Percentiles rank a stretch among this genome's conserved stretches.
These are phyloP conservation scores for Saussurea involucrata DNA, from an alignment of 129 eudicot species.

Conservation along the genomic window DNA sequence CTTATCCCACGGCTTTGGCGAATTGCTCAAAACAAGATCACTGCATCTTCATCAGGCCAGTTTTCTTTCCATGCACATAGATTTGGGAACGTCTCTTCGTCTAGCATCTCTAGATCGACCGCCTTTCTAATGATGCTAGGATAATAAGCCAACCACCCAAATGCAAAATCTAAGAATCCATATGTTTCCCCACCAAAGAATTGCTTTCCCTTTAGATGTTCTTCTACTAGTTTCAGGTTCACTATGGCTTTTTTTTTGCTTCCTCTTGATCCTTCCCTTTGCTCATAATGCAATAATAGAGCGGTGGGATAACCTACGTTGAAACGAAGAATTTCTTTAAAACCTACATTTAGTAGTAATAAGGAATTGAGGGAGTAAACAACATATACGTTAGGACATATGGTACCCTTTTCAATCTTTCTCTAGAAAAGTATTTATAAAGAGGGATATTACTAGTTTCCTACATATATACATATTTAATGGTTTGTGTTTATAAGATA, in stretches of 20 bases:
- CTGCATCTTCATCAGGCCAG: constrained; percentile 41
- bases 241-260: constrained; percentile 15
- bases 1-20: constrained; percentile 1
- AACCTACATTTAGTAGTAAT: not conserved
- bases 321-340: not conserved
- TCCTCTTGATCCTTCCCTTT: constrained; percentile 40
- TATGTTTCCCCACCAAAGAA: constrained; percentile 50
- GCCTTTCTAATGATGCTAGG: constrained; percentile 30
- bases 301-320: constrained; percentile 34
- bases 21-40: constrained; percentile 26
- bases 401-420: too few relatives aligned
- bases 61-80: constrained; percentile 45
- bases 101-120: constrained; percentile 23
- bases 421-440: too few relatives aligned
- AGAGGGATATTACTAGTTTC: not conserved
- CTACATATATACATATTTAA: not conserved
- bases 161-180: constrained; percentile 41
- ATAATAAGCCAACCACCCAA: constrained; percentile 37
- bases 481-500: not conserved
- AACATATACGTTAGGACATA: too few relatives aligned
- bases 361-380: not conserved
- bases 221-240: constrained; percentile 38
- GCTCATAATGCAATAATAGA: constrained; percentile 18
- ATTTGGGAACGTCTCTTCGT: constrained; percentile 29
- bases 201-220: constrained; percentile 41